phyloP scores from a whole-genome alignment of 2,329 filamentous ascomycete genomes.

The Talaromyces sp. region DNA sequence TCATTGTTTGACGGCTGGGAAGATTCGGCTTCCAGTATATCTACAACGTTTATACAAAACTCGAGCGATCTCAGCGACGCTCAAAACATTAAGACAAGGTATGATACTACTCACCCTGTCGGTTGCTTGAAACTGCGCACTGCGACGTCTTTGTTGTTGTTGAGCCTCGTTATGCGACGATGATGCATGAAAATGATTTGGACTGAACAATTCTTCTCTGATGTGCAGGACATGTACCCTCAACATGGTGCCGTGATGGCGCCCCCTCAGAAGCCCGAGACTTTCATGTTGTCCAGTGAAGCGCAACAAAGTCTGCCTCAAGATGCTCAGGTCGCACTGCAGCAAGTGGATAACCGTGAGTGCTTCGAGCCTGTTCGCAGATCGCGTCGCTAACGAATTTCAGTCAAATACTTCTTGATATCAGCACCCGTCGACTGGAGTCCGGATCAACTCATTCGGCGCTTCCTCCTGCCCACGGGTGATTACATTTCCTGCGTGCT shows the following conservation, averaged over 20 bases:
- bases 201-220: slow-evolving; percentile 24
- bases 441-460: slow-evolving; percentile 90
- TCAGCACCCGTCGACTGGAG: slow-evolving; percentile 98
- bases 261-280: slow-evolving; percentile 93
- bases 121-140: not conserved
- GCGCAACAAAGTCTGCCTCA: slow-evolving; percentile 94
- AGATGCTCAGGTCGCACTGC: slow-evolving; percentile 93
- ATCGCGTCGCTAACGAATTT: slow-evolving; percentile 22
- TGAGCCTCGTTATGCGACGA: slow-evolving; percentile 1
- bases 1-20: slow-evolving; percentile 8
- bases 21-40: slow-evolving; percentile 7
- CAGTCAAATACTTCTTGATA: slow-evolving; percentile 99
- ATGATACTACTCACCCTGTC: slow-evolving; percentile 9
- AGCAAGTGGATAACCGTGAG: slow-evolving; percentile 97
- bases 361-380: slow-evolving; percentile 24
- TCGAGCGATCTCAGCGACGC: slow-evolving; percentile 12
- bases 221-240: slow-evolving; percentile 63
- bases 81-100: slow-evolving; percentile 14
- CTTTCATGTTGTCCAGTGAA: slow-evolving; percentile 96
- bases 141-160: slow-evolving; percentile 21
- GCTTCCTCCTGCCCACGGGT: slow-evolving; percentile 92
- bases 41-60: slow-evolving; percentile 10
- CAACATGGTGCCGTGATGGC: slow-evolving; percentile 81
- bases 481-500: slow-evolving; percentile 98
- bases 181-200: slow-evolving; percentile 15